Evolutionary conservation across 169 alveolate species (phyloP), one percentile per base, ranked within the genome.

Genomic region (Cryptosporidium xiaoi): DNA sequence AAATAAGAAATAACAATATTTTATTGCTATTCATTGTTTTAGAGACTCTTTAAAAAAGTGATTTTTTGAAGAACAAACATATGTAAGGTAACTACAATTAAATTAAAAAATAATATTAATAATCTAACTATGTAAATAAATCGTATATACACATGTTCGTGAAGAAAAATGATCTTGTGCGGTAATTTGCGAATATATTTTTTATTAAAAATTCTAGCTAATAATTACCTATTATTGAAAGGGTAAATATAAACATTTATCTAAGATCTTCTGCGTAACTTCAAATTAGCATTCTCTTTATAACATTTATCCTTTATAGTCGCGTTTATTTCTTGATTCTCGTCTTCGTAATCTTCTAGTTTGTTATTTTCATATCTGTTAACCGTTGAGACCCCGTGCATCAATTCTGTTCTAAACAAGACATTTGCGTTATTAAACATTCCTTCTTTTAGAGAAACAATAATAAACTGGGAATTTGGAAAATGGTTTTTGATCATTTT

Each of bases 381-480:
- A 29, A 94, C 93, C 31, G 95, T 91, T 13, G 97, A 94, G 44
- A 92, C 91, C 13, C 98, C 99, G 84, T 98, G 98, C n/a, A 95
- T 94, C 65, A 96, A 96, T 44, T 95, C 92, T 46, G 97, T 97
- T 90, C 94, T 95, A 92, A 97, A 98, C 50, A 98, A 94, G 53
- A 97, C 99, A 91, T 97, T 97, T 31, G 99, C 99, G 91, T 98
- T 97, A 48, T 97, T 90, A 91, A 96, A 97, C 99, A 99, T 97
- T 40, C 99, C 99, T 87, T 97, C 99, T 91, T 98, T 98, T 60
- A 97, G 93, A 56, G 98, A 94, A 60, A 98, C 98, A 24, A 98
- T 95, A 71, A 98, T 93, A 92, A 98, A 98, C 93, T 99, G 99
- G 7, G 99, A 95, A 50, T 97, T 89, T 6, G 98, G 98, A 90